Evolutionary conservation across 768 basidiomycete genomes (phyloP), one percentile per base, ranked within the genome.

Genomic region (Tricholoma terreum): DNA sequence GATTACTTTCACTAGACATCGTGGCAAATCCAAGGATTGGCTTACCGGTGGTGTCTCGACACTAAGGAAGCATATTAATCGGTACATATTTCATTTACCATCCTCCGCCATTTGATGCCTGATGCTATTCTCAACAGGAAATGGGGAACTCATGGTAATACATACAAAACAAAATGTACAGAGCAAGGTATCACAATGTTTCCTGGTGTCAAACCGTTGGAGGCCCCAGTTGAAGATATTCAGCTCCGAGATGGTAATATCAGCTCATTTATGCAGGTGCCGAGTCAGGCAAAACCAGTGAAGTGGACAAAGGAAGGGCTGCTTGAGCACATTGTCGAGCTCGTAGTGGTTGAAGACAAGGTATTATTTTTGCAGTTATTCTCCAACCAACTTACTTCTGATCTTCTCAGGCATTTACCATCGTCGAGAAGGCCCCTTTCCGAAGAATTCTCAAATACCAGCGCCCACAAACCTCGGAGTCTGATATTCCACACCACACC

Each of bases 301-400:
- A 51, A 48, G 19, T 56, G 55, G 55, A 56, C 55, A 31, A 33
- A 27, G 24, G 38, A 50, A 31, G 49, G 55, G 24, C 38, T 56
- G 15, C 24, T 56, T 2, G 49, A 56, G n/a, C 49, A 51, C 31
- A 56, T 56, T 19, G 36, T 56, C 3, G 24, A 50, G 45, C 40
- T 56, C 31, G 40, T 56, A n/a, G 49, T 56, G 30, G 40, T 30
- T 27, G 36, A 56, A 50, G 49, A 56, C 31, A 46, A 56, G 36
- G 48, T 56, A 56, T 36, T 10, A 27, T 4, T n/a, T 30, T 12
- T 30, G 11, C 8, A 1, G 1, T 52, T 35, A 11, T 35, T 35
- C 34, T 6, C 10, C 34, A 6, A 11, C 34, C 34, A 35, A 35
- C 10, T 35, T 11, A 35, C 10, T 6, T 11, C n/a, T n/a, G n/a